Evolutionary conservation across 306 rosid genomes (phyloP).

Genomic region (Erythrophleum fordii): DNA sequence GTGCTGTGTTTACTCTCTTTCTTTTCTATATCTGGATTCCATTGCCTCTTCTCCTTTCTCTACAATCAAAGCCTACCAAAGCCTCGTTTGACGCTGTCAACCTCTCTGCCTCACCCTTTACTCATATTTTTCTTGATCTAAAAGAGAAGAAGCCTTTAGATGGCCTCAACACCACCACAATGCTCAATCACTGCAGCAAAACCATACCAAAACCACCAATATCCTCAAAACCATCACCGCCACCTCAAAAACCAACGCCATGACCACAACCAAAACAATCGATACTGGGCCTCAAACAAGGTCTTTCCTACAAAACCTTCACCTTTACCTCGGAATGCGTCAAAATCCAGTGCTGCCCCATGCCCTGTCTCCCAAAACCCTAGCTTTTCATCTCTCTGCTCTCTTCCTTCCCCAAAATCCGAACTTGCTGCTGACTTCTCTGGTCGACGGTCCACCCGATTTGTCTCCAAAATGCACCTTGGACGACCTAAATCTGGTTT

Average conservation of each 20-base stretch:
- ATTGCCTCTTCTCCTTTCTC: constrained; percentile 17
- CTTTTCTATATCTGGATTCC: background rate
- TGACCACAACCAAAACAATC: constrained; percentile 40
- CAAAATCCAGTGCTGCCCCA: constrained; percentile 42
- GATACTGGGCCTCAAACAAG: constrained; percentile 53
- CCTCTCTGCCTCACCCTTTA: background rate
- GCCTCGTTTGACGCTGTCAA: background rate
- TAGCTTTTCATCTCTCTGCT: constrained; percentile 54
- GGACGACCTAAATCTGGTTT: constrained; percentile 63
- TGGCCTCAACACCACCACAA: constrained; percentile 79
- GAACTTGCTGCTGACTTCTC: constrained; percentile 71
- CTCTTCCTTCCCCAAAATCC: constrained; percentile 49
- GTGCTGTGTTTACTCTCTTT: background rate
- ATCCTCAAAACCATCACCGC: constrained; percentile 45
- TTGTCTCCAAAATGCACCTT: constrained; percentile 73
- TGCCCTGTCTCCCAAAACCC: constrained; percentile 45
- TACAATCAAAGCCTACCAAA: constrained; percentile 28
- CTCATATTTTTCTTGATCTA: background rate
- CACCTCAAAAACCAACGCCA: constrained; percentile 50
- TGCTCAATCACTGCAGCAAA: constrained; percentile 59
- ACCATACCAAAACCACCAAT: constrained; percentile 54
- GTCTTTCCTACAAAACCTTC: constrained; percentile 54
- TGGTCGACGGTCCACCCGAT: constrained; percentile 81
- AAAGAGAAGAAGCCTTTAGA: constrained; percentile 8
- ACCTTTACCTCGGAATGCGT: constrained; percentile 42